Evolutionary conservation across 2,329 filamentous ascomycete species (phyloP).

Genomic region (Fusarium nygamai): DNA sequence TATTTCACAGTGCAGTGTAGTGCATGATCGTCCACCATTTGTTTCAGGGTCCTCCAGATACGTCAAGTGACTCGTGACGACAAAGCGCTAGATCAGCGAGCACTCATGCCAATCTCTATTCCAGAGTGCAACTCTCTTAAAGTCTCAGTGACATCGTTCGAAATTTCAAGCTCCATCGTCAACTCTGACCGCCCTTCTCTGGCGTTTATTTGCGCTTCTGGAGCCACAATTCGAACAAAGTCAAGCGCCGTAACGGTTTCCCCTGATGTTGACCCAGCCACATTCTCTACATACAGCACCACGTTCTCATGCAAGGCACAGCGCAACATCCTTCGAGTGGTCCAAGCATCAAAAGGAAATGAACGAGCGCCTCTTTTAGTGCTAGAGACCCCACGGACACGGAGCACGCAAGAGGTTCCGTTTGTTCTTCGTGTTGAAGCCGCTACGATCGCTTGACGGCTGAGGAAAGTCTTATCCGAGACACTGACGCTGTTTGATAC

Average conservation of each 20-base stretch:
- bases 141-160: slow-evolving; percentile 3
- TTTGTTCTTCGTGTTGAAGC: neutral
- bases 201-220: slow-evolving; percentile 6
- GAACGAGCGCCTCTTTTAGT: slow-evolving; percentile 23
- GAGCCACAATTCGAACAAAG: slow-evolving; percentile 1
- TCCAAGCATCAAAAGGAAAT: slow-evolving; percentile 29
- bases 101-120: slow-evolving; percentile 4
- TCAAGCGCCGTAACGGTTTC: neutral
- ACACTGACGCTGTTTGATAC: slow-evolving; percentile 21
- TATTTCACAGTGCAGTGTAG: slow-evolving; percentile 27
- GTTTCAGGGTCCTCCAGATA: slow-evolving; percentile 2
- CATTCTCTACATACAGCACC: slow-evolving; percentile 5
- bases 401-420: slow-evolving; percentile 25
- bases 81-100: neutral
- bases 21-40: neutral
- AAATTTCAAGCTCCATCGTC: neutral
- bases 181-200: slow-evolving; percentile 1
- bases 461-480: neutral
- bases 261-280: slow-evolving; percentile 11
- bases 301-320: slow-evolving; percentile 6
- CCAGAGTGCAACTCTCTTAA: neutral
- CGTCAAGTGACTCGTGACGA: neutral
- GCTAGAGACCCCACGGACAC: slow-evolving; percentile 18
- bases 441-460: neutral
- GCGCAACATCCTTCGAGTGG: slow-evolving; percentile 9